Conservation (phyloP, 495 filamentous ascomycete genomes). For the Cercophora samala region DNA sequence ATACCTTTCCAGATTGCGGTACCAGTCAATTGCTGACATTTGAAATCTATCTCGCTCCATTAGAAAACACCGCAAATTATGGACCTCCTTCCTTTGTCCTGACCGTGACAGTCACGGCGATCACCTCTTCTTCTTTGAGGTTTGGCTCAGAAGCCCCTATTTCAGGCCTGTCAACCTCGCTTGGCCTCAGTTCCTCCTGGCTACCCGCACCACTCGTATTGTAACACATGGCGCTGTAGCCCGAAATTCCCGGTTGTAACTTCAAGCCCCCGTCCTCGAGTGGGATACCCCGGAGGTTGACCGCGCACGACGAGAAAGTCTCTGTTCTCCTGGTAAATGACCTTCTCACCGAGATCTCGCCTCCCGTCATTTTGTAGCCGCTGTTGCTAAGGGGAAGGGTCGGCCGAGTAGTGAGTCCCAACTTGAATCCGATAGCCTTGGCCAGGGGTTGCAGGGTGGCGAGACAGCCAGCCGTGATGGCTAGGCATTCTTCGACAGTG, state of each 20-base stretch:
- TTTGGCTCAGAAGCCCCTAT: neutral
- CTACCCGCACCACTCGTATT: constrained; percentile 12
- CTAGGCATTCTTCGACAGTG: constrained; percentile 34
- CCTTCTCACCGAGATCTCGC: constrained; percentile 14
- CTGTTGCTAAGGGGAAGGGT: constrained; percentile 1
- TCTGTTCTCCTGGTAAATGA: constrained; percentile 15
- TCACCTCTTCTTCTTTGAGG: neutral
- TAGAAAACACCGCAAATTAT: neutral
- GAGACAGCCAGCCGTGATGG: constrained; percentile 33
- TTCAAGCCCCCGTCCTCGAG: constrained; percentile 3
- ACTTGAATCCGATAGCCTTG: constrained; percentile 16
- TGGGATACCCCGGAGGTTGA: neutral
- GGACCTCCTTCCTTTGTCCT: neutral
- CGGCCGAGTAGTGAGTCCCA: constrained; percentile 13
- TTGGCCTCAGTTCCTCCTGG: constrained; percentile 13
- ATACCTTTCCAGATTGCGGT: neutral
- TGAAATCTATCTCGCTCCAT: neutral
- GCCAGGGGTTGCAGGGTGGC: constrained; percentile 36
- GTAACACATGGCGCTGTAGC: constrained; percentile 18
- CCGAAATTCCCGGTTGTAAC: constrained; percentile 12
- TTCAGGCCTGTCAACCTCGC: neutral
- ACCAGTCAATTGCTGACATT: neutral
- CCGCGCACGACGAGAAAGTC: neutral
- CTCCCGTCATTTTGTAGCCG: neutral
- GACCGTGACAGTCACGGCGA: neutral